Evolutionary conservation across 2,329 filamentous ascomycete species (phyloP), one percentile per base, ranked within the genome.

Genomic region (Fusarium kyushuense): DNA sequence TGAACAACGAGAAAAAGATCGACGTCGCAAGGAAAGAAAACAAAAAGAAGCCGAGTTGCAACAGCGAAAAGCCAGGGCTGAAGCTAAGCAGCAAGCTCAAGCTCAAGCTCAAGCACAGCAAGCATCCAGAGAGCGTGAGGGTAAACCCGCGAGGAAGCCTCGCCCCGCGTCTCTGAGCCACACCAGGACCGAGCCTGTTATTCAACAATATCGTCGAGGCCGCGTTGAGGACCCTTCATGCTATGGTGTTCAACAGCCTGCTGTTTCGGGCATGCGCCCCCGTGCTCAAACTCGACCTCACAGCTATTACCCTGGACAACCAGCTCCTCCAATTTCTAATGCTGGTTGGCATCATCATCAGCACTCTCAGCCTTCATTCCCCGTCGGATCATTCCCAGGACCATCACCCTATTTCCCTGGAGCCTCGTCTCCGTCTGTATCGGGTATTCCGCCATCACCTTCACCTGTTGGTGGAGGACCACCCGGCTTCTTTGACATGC

Each of bases 281-380:
- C 75, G 77, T 45, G 76, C 78, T 32, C 74, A 75, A 35, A 73
- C 76, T 27, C 72, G 79, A 21, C 77, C 79, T 30, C 74, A 76
- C 23, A 80, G 76, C 62, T 80, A 79, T 62, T 79, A 79, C 36
- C 74, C 74, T 35, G 77, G 76, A 23, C 77, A 79, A 54, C 58
- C 69, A 17, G 67, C 63, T 6, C 63, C 70, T n/a, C 72, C 70
- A 17, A 72, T 75, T 56, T 62, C 66, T 30, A 70, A 70, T 48
- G 67, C 75, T 42, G 61, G 68, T 25, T 79, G 72, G 76, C 72
- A 70, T 54, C 74, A 71, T 41, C 60, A 72, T 32, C 75, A 71
- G 43, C 58, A 59, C 35, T 69, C 65, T 53, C 71, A 67, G 27
- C 67, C 70, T 38, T 64, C 70, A 9, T 61, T 72, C 19, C 61